These are phyloP conservation scores for Earliella scabrosa DNA, from an alignment of 1,284 basidiomycete species.

Conservation along the genomic window DNA sequence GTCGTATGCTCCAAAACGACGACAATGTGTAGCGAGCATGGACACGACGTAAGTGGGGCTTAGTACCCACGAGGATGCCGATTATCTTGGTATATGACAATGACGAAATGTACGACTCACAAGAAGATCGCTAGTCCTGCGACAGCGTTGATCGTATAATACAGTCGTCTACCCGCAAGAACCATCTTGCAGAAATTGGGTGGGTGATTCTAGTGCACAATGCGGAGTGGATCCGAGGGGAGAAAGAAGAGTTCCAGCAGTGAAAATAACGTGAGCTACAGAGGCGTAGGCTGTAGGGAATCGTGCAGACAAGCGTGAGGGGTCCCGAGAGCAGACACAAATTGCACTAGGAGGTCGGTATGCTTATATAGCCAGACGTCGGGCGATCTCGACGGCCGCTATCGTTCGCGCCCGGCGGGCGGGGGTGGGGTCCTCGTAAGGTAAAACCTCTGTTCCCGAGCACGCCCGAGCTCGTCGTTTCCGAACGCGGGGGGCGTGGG, in stretches of 20 bases:
- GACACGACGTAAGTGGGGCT: too few species aligned
- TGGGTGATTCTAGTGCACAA: not conserved
- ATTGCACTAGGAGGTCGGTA: not conserved
- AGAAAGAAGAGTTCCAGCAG: not conserved
- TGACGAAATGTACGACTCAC: constrained; percentile 32
- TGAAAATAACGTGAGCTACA: not conserved
- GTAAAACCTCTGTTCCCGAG: constrained; percentile 12
- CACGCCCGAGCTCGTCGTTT: constrained; percentile 22
- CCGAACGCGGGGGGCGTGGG: constrained; percentile 10
- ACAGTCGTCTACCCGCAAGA: constrained; percentile 32
- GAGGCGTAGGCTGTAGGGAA: not conserved
- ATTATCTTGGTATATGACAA: too few species aligned
- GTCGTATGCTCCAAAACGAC: too few species aligned
- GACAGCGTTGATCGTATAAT: constrained; percentile 40
- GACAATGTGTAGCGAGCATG: too few species aligned
- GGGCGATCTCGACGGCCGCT: not conserved
- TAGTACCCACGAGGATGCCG: too few species aligned
- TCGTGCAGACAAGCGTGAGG: not conserved
- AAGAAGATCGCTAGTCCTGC: constrained; percentile 54
- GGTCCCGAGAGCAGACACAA: too few species aligned
- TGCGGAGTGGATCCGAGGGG: not conserved
- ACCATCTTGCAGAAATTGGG: constrained; percentile 16
- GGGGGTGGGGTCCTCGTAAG: constrained; percentile 4
- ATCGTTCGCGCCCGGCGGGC: not conserved
- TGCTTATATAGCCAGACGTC: not conserved